Base-by-base conservation (phyloP, 169 alveolate genomes). In the Babesia caballi region DNA sequence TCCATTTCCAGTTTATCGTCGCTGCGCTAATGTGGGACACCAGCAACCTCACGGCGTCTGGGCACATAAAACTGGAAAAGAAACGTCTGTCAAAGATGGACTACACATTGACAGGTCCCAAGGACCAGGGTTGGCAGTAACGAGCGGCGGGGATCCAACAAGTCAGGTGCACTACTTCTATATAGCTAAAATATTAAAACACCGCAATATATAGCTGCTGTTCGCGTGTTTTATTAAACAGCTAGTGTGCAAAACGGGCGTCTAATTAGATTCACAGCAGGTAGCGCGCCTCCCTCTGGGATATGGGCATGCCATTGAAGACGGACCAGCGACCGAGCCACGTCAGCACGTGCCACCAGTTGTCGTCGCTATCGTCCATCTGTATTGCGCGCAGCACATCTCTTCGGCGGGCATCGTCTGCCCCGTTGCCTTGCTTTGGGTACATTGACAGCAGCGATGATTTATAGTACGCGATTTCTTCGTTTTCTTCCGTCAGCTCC, bases 11-110 rank as follows among this genome's bases (percentile, higher is more conserved):
- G 40, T 61, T 77, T 30, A 27, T 49, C 11, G 25, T 77, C 51
- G 59, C 81, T 21, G 70, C 86, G 23, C 53, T 77, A 6, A 36
- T 77, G 65, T 77, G 58, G 27, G 86, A 77, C 36, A 68, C 86
- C 33, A 77, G 86, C 40, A 78, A 77, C 28, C 32, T 77, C 58
- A 42, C 86, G 14, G 56, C 41, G 19, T 28, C 41, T 17, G 82
- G 51, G 19, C 47, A 52, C 30, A 47, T 53, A 23, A 27, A 68
- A 41, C 25, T 36, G 23, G 46, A 49, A n/a, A 30, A 70, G 72
- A 44, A 32, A 40, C 65, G 63, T 25, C 7, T 44, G 71, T 41
- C 54, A 12, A 66, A 41, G 49, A 19, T 66, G 0, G 19, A 23
- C 1, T 25, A 66, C 42, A 32, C 57, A 14, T 33, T 40, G 40